Base-by-base conservation (phyloP, 2,329 filamentous ascomycete genomes). In the Fusarium proliferatum region DNA sequence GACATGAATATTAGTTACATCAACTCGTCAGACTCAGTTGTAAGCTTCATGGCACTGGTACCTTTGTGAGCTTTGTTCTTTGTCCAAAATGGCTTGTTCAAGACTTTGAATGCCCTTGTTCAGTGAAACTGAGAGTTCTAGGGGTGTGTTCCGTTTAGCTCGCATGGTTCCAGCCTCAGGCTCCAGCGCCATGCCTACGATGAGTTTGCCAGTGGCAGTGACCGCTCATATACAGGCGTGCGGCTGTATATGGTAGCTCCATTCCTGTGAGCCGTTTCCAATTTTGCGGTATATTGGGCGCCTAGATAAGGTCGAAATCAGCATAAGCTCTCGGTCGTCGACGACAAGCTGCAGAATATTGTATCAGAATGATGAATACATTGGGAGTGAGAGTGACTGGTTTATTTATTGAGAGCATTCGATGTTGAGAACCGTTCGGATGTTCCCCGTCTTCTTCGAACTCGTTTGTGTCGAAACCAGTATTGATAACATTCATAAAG, bases 101-200 rank as follows among this genome's bases (percentile, higher is more conserved):
- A 8, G 16, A 4, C 6, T 26, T 16, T 23, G 11, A 19, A 19
- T 4, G 30, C 9, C 12, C 0, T 23, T 36, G 12, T 52, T 52
- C 30, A 36, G n/a, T 23, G n/a, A 8, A 1, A 4, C 1, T 6
- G 33, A 26, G 30, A 0, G 17, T 23, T 11, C 17, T 11, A 21
- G 9, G 16, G 12, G 3, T 0, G 1, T 52, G 30, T 52, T 36
- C n/a, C 3, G 7, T 19, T 15, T 2, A 10, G n/a, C 1, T 11
- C 48, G 0, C 2, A 21, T 6, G 19, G 1, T 0, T 2, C 10
- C 11, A 19, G 9, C n/a, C 30, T 36, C 9, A 36, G n/a, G 6
- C 5, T 12, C 7, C 3, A 9, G 15, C 6, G 1, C 3, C 0
- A 17, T 3, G 15, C 8, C 9, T 23, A 23, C 3, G 2, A 23